These are phyloP conservation scores for Haberlea rhodopensis DNA, from an alignment of 257 asterid genomes.

Conservation along the genomic window DNA sequence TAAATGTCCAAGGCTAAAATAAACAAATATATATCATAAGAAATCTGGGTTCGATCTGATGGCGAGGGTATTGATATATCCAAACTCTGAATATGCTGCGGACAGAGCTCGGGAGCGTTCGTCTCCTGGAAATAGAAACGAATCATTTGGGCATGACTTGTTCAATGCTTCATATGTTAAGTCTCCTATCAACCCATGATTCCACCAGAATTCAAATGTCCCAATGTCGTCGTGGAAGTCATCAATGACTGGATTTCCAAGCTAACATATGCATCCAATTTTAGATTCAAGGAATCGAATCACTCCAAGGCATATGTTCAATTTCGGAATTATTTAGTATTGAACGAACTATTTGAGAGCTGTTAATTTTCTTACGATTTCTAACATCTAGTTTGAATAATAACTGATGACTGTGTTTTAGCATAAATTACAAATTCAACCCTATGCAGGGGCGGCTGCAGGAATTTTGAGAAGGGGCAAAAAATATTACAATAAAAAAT, in stretches of 20 bases:
- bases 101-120: slow-evolving; percentile 39
- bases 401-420: too few relatives aligned
- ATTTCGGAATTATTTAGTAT: too few relatives aligned
- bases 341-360: too few relatives aligned
- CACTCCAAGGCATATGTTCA: too few relatives aligned
- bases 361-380: too few relatives aligned
- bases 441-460: too few relatives aligned
- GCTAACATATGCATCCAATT: too few relatives aligned
- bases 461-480: too few relatives aligned
- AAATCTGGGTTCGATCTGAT: slow-evolving; percentile 12
- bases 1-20: slow-evolving; percentile 53
- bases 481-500: too few relatives aligned
- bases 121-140: slow-evolving; percentile 41
- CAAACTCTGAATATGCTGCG: slow-evolving; percentile 38
- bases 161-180: slow-evolving; percentile 43
- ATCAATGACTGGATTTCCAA: slow-evolving; percentile 58
- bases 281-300: too few relatives aligned
- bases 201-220: slow-evolving; percentile 59
- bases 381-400: too few relatives aligned
- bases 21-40: not conserved
- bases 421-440: too few relatives aligned
- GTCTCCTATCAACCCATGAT: slow-evolving; percentile 48
- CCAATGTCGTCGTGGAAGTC: slow-evolving; percentile 49
- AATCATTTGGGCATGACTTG: slow-evolving; percentile 40
- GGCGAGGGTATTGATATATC: slow-evolving; percentile 51